Conservation (phyloP, 345 rosid genomes). For the Arabis alpina region DNA sequence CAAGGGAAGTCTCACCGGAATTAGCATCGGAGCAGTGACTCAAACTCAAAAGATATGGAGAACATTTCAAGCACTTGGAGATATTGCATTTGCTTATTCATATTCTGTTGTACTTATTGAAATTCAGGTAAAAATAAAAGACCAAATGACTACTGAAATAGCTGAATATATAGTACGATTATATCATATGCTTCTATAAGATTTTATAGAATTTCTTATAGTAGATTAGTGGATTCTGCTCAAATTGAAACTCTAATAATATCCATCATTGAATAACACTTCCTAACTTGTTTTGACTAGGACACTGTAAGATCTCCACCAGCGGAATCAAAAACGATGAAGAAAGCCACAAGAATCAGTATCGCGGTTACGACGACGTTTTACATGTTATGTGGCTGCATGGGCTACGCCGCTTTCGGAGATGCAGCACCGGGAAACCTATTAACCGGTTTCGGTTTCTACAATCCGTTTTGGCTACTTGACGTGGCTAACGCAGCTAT, state of each 20-base stretch:
- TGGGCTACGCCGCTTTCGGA: constrained; percentile 78
- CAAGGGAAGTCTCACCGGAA: constrained; percentile 76
- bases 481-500: constrained; percentile 74
- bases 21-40: constrained; percentile 64
- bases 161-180: too few species aligned
- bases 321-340: constrained; percentile 55
- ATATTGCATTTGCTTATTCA: constrained; percentile 87
- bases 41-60: constrained; percentile 79
- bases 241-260: too few species aligned
- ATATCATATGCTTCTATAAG: not conserved
- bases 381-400: constrained; percentile 64
- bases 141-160: not conserved
- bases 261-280: too few species aligned
- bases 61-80: constrained; percentile 88
- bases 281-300: constrained; percentile 22
- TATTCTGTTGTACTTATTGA: constrained; percentile 75
- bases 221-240: too few species aligned
- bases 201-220: not conserved
- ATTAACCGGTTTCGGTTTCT: constrained; percentile 78
- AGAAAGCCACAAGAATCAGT: constrained; percentile 50
- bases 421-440: constrained; percentile 76
- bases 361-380: constrained; percentile 48
- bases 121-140: constrained; percentile 60
- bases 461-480: constrained; percentile 73
- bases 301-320: constrained; percentile 58